Conservation (phyloP, 192 early-diverging fungal genomes). For the Piromyces finnis region DNA sequence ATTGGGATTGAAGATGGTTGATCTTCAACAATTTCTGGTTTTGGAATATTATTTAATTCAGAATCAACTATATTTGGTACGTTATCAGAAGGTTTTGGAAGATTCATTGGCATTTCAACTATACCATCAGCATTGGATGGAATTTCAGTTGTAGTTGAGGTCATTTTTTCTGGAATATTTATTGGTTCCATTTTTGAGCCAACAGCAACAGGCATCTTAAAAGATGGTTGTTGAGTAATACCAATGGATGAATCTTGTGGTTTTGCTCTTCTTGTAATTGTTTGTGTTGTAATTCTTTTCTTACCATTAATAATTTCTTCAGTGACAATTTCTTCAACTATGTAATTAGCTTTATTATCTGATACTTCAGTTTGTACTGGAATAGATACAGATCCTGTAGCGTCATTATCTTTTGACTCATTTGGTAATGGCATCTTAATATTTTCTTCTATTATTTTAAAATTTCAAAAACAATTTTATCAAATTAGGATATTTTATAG, state of each 20-base stretch:
- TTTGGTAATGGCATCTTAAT: not conserved
- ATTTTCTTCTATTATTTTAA: not conserved
- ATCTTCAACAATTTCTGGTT: not conserved
- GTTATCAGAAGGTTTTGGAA: not conserved
- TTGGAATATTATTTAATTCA: not conserved
- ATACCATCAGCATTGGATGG: not conserved
- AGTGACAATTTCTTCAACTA: not conserved
- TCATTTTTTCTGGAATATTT: not conserved
- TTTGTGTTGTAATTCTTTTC: not conserved
- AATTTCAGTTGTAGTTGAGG: not conserved
- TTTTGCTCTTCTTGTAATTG: not conserved
- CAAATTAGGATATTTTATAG: too few relatives aligned
- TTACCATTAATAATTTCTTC: not conserved
- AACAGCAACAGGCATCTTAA: not conserved
- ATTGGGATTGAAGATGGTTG: not conserved
- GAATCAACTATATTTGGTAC: not conserved
- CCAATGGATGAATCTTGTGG: too few relatives aligned
- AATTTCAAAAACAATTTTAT: too few relatives aligned
- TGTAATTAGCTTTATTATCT: not conserved
- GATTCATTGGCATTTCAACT: not conserved
- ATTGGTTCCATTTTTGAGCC: not conserved
- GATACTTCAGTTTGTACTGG: not conserved
- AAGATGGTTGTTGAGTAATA: not conserved
- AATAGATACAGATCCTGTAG: not conserved
- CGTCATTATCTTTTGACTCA: not conserved